Evolutionary conservation across 495 filamentous ascomycete genomes (phyloP), one percentile per base, ranked within the genome.

Genomic region (Aspergillus sclerotiicarbonarius): DNA sequence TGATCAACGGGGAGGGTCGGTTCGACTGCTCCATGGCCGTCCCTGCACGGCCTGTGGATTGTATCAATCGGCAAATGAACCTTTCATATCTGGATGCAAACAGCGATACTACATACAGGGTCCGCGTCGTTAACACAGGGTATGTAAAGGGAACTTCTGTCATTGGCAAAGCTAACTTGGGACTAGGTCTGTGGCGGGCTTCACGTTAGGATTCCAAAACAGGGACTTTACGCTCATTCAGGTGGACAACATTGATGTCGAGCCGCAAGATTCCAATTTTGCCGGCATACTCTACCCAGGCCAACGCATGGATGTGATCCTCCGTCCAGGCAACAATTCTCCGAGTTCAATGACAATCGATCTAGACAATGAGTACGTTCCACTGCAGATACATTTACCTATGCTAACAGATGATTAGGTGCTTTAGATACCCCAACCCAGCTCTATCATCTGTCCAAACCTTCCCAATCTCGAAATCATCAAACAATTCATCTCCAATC

Each of bases 1-100:
- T 84, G 6, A 60, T 84, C 19, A 82, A 84, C 60, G 81, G 81
- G 35, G 54, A 57, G 8, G 81, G 81, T 9, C 51, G 64, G 13
- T 84, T 79, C 53, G 62, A 78, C 31, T 84, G 81, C 62, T 75
- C 69, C 0, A 74, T 73, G 69, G 78, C 80, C 4, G 73, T 77
- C 7, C 75, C 76, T 41, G 78, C 78, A 7, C 61, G 76, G 30
- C 79, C 79, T 0, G 50, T 81, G 31, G 69, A 81, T 35, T 82
- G 80, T 61, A 51, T 68, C 12, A 49, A 65, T 6, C 59, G 64
- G 10, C 19, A 16, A 30, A 43, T 61, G 21, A 43, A 69, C 31
- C 35, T 52, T 29, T 61, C 62, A 35, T 64, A 72, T 62, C 31
- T 73, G 37, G 13, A 41, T 25, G 51, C 69, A 2, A 57, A 68